phyloP scores from a whole-genome alignment of 352 stramenopile genomes.

The Thraustotheca clavata region DNA sequence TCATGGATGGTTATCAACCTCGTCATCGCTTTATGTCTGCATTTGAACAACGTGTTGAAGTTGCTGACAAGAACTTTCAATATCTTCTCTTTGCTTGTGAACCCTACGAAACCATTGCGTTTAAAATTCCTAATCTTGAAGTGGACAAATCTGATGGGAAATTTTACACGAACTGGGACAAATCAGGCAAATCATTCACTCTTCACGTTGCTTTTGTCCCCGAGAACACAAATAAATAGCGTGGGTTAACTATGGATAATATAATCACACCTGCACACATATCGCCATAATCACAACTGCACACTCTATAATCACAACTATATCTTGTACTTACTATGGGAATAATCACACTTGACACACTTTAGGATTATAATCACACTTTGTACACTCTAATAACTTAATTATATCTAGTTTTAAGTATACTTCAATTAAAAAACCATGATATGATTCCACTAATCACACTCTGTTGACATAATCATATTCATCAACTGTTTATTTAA shows the following conservation, averaged over 20 bases:
- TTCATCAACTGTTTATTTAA: neutral
- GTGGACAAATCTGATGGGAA: conserved; percentile 92
- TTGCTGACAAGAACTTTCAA: conserved; percentile 90
- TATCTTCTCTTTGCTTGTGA: conserved; percentile 98
- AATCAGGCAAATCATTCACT: conserved; percentile 93
- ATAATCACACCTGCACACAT: no score
- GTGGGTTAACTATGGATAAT: no score
- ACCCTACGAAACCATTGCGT: conserved; percentile 98
- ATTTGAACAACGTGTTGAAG: conserved; percentile 99
- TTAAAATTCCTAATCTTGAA: conserved; percentile 97
- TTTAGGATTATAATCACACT: no score
- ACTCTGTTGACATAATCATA: conserved; percentile 3
- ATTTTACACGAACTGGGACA: conserved; percentile 98
- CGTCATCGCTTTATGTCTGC: conserved; percentile 98
- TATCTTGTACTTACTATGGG: no score
- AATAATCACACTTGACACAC: no score
- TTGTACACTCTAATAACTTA: no score
- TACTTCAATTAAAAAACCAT: no score
- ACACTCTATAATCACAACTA: no score
- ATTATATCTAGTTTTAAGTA: no score
- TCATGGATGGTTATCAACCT: conserved; percentile 90
- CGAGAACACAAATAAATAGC: no score
- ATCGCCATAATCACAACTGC: no score
- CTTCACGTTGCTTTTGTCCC: conserved; percentile 69
- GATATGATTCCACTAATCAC: no score